Conservation (phyloP, 768 basidiomycete species). For the Calocybe indica region DNA sequence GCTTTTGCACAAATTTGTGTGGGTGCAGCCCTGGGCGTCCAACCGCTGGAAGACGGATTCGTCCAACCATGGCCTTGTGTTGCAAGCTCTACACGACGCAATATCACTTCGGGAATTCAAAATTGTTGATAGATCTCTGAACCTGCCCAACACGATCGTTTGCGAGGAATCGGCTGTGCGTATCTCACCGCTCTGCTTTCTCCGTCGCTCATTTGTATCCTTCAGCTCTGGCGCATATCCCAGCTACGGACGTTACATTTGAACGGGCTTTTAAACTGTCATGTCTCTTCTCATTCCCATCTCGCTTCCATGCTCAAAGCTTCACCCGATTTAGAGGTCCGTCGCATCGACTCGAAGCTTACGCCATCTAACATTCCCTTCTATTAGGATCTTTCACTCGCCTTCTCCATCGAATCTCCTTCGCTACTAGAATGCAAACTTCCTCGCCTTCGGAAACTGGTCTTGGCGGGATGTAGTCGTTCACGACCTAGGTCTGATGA, state of each 20-base stretch:
- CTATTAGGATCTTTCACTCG: constrained; percentile 2
- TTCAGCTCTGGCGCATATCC: neutral
- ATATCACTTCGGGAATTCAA: neutral
- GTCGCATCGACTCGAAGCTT: neutral
- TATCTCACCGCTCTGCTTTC: neutral
- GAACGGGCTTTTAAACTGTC: neutral
- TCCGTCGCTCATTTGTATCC: neutral
- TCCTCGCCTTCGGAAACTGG: constrained; percentile 13
- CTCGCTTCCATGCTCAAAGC: neutral
- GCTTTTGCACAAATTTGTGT: constrained; percentile 3
- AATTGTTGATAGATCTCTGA: neutral
- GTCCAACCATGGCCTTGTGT: neutral
- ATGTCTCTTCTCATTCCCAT: neutral
- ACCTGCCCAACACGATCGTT: neutral
- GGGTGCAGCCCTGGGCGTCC: neutral
- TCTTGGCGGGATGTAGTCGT: constrained; percentile 5
- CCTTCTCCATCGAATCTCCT: neutral
- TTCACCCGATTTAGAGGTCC: neutral
- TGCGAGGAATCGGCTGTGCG: neutral
- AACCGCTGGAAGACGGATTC: neutral
- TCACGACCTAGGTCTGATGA: constrained; percentile 6
- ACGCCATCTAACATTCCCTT: neutral
- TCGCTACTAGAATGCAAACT: constrained; percentile 6
- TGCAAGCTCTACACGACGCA: neutral
- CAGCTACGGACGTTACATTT: no score